Percentiles rank a stretch among this genome's conserved stretches.
Evolutionary conservation across 345 rosid species (phyloP).

Genomic region (Ricinus communis): DNA sequence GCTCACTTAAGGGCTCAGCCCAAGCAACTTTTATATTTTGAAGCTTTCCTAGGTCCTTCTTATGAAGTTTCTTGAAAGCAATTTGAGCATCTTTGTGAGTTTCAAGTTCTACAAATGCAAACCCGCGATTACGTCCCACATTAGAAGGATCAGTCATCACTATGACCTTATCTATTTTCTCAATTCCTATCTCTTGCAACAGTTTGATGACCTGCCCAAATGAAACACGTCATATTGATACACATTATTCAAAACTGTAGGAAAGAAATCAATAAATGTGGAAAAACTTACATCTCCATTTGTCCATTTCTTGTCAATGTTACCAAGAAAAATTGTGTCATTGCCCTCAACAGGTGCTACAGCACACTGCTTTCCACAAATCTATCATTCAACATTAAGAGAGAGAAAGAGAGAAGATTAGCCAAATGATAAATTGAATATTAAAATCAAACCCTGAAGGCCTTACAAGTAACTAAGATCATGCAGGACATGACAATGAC

Average conservation of each 20-base stretch:
- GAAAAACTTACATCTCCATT: slow-evolving; percentile 32
- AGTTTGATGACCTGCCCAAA: slow-evolving; percentile 29
- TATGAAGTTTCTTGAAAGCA: slow-evolving; percentile 34
- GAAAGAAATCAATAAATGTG: background rate
- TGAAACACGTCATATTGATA: slow-evolving; percentile 1
- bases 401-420: background rate
- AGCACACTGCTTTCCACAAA: slow-evolving; percentile 35
- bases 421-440: background rate
- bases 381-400: slow-evolving; percentile 11
- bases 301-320: slow-evolving; percentile 35
- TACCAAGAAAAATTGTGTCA: slow-evolving; percentile 39
- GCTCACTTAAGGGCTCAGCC: slow-evolving; percentile 37
- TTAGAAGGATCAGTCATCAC: slow-evolving; percentile 33
- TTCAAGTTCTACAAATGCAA: slow-evolving; percentile 36
- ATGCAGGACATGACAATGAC: background rate
- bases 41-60: slow-evolving; percentile 22
- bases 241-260: background rate
- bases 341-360: slow-evolving; percentile 33
- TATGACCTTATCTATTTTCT: slow-evolving; percentile 33
- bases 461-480: background rate
- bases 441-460: background rate
- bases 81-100: slow-evolving; percentile 34
- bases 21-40: slow-evolving; percentile 31
- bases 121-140: slow-evolving; percentile 32
- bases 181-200: slow-evolving; percentile 28